These are phyloP conservation scores for Saccharomycopsis sp. DNA, from an alignment of 805 yeast genomes.

Conservation along the genomic window DNA sequence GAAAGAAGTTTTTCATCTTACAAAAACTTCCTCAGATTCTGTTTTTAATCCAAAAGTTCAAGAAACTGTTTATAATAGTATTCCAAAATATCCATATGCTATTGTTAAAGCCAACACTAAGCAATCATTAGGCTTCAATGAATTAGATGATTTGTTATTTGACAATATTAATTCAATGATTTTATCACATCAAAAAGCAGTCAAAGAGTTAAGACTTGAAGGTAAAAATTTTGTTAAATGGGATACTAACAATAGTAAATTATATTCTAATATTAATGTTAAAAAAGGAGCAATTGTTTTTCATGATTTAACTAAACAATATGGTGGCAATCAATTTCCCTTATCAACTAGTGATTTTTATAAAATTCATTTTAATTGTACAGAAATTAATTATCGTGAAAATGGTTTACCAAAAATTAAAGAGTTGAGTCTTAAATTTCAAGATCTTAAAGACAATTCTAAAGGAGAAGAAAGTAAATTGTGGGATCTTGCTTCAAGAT, in stretches of 20 bases:
- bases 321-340: not conserved
- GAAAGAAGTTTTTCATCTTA: slow-evolving; percentile 12
- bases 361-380: slow-evolving; percentile 3
- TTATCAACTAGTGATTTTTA: not conserved
- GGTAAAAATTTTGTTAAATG: slow-evolving; percentile 13
- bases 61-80: slow-evolving; percentile 4
- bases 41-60: slow-evolving; percentile 27
- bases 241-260: slow-evolving; percentile 3
- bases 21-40: too few relatives aligned
- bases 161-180: slow-evolving; percentile 32
- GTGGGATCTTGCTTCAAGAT: slow-evolving; percentile 50
- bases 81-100: slow-evolving; percentile 11
- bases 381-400: not conserved
- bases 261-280: slow-evolving; percentile 4
- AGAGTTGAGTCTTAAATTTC: slow-evolving; percentile 20
- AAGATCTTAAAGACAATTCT: slow-evolving; percentile 21
- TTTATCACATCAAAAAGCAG: slow-evolving; percentile 22
- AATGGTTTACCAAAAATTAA: slow-evolving; percentile 30
- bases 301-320: not conserved
- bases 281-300: too few relatives aligned
- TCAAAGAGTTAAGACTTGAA: slow-evolving; percentile 23
- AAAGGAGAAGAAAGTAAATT: slow-evolving; percentile 26
- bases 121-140: slow-evolving; percentile 11
- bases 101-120: slow-evolving; percentile 5
- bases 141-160: slow-evolving; percentile 37